Base-by-base conservation (phyloP, 2,329 filamentous ascomycete species). In the Aspergillus aculeatinus region DNA sequence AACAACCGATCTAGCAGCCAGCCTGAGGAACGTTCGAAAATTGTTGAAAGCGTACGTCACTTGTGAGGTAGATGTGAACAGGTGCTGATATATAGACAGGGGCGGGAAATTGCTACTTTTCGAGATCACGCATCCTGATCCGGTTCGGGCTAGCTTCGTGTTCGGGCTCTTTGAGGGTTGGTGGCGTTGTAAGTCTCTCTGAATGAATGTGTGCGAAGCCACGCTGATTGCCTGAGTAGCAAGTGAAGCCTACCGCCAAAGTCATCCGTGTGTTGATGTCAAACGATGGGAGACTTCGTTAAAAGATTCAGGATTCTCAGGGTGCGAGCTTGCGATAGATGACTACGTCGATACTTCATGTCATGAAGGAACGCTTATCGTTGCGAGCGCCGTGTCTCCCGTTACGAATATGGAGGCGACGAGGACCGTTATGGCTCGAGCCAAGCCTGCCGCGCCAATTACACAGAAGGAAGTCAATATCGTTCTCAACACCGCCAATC, bases 121-220 rank as follows among this genome's bases (percentile, higher is more conserved):
- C 12, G 63, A 63, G 48, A 59, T 63, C 4, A 61, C 57, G 11
- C 29, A 35, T 12, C 48, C 61, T 5, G 50, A 48, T 10, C 47
- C 42, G 9, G 48, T 63, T 14, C 47, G 54, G 16, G 48, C 59
- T 2, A 54, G 50, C 9, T 49, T 61, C 48, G 49, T 55, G 5
- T 65, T 65, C 35, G 63, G 63, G 11, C 33, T 65, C 14, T 47
- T 65, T 2, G 59, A 63, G 25, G 61, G 61, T 3, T 65, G 63
- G 63, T 65, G 63, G 63, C 21, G 53, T 29, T 33, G 62, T 62
- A 50, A 19, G 60, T 31, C 11, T n/a, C 33, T 12, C 33, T 3
- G 3, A 11, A 12, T 16, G 1, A 12, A 9, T 10, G 10, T 39
- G 6, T 19, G n/a, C 7, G 2, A 2, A 16, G 16, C 12, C 31